Conservation (phyloP, 2,329 filamentous ascomycete genomes). For the Hyphodiscus sp. region DNA sequence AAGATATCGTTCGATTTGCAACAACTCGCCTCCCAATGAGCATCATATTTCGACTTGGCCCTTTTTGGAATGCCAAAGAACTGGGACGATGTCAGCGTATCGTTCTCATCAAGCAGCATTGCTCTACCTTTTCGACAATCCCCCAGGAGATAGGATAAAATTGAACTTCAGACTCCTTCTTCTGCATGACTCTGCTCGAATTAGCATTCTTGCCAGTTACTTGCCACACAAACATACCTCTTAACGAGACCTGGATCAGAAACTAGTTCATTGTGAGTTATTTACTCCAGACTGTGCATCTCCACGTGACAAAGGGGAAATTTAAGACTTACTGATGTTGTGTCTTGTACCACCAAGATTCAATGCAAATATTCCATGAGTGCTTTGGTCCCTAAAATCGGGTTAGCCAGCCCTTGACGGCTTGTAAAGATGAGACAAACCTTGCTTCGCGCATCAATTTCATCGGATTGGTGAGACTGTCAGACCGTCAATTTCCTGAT, state of each 20-base stretch:
- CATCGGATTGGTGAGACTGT: constrained; percentile 21
- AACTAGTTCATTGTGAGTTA: constrained; percentile 11
- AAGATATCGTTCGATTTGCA: constrained; percentile 28
- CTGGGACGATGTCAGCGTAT: constrained; percentile 14
- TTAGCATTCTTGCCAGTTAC: constrained; percentile 3
- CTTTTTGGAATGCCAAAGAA: constrained; percentile 26
- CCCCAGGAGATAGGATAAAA: constrained; percentile 16
- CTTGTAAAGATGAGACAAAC: constrained; percentile 3
- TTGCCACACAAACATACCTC: constrained; percentile 8
- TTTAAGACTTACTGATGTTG: constrained; percentile 21
- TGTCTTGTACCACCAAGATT: constrained; percentile 21
- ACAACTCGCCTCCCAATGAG: constrained; percentile 29
- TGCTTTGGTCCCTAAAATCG: constrained; percentile 19
- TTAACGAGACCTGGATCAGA: constrained; percentile 20
- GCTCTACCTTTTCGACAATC: constrained; percentile 15
- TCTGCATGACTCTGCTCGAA: constrained; percentile 16
- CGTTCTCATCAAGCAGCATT: background rate
- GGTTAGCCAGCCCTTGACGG: background rate
- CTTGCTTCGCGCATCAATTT: constrained; percentile 20
- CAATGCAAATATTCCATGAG: constrained; percentile 26
- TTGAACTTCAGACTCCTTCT: constrained; percentile 20
- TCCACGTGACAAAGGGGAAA: background rate
- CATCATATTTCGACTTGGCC: constrained; percentile 18
- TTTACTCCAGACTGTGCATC: background rate
- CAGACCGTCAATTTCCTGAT: constrained; percentile 26